These are phyloP conservation scores for Candida golubevii DNA, from an alignment of 805 yeast genomes.

Conservation along the genomic window DNA sequence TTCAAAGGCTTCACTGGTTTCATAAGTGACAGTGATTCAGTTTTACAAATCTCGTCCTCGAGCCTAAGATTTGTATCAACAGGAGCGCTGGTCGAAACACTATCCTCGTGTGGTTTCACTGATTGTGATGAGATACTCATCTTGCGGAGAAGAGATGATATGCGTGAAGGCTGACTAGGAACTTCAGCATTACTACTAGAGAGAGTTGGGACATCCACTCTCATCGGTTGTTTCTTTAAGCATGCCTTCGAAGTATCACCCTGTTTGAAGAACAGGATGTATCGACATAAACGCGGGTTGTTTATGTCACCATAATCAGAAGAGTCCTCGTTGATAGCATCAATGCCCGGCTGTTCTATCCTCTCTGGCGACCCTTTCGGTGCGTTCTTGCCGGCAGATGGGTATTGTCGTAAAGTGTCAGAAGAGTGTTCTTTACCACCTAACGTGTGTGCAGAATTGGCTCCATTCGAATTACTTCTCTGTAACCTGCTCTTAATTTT, in stretches of 20 bases:
- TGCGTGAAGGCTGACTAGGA: slow-evolving; percentile 11
- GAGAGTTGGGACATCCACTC: no score
- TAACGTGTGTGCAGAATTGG: not conserved
- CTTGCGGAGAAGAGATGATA: slow-evolving; percentile 29
- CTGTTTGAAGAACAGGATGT: slow-evolving; percentile 31
- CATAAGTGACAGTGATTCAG: slow-evolving; percentile 22
- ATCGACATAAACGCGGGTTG: slow-evolving; percentile 36
- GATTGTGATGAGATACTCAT: slow-evolving; percentile 15
- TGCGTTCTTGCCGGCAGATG: no score
- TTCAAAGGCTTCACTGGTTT: slow-evolving; percentile 33
- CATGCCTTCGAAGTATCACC: slow-evolving; percentile 9
- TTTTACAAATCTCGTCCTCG: not conserved
- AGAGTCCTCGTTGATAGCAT: no score
- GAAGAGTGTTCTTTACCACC: not conserved
- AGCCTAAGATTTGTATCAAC: slow-evolving; percentile 1
- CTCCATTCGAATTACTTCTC: slow-evolving; percentile 9
- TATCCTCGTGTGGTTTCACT: not conserved
- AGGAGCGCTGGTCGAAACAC: not conserved
- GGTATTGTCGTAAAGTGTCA: no score
- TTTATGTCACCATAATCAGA: not conserved
- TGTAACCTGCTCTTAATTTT: slow-evolving; percentile 33
- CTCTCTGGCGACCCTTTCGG: no score
- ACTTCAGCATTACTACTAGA: not conserved
- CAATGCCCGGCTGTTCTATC: no score
- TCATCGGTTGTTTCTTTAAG: no score